Evolutionary conservation across 2,329 filamentous ascomycete species (phyloP).

Genomic region (Phoma sp.): DNA sequence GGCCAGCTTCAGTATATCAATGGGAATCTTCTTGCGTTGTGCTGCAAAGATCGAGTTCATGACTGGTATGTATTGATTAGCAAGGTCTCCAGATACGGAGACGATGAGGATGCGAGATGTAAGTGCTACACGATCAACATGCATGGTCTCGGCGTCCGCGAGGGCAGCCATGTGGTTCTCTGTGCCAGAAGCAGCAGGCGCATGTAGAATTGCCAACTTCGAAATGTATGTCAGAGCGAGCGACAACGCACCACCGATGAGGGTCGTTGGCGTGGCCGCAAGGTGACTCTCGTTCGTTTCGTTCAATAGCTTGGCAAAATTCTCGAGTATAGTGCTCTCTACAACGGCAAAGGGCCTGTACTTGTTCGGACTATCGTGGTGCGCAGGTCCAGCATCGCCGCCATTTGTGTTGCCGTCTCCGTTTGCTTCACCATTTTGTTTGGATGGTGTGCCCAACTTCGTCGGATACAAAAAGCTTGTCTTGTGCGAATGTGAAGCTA

Average conservation of each 20-base stretch:
- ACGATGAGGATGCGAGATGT: slow-evolving; percentile 87
- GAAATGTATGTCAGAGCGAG: slow-evolving; percentile 90
- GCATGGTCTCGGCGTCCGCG: slow-evolving; percentile 46
- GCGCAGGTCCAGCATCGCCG: slow-evolving; percentile 26
- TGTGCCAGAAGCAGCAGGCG: slow-evolving; percentile 48
- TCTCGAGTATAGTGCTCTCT: slow-evolving; percentile 77
- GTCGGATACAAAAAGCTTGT: slow-evolving; percentile 89
- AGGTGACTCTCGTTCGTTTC: slow-evolving; percentile 69
- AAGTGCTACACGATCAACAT: slow-evolving; percentile 56
- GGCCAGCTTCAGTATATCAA: slow-evolving; percentile 87
- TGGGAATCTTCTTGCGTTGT: slow-evolving; percentile 82
- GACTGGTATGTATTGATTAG: slow-evolving; percentile 92
- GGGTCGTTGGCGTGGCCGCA: slow-evolving; percentile 73
- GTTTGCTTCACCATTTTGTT: slow-evolving; percentile 28
- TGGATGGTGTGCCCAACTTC: slow-evolving; percentile 36
- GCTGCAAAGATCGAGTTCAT: slow-evolving; percentile 99
- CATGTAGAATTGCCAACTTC: slow-evolving; percentile 68
- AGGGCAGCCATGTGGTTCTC: slow-evolving; percentile 54
- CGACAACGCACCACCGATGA: slow-evolving; percentile 89
- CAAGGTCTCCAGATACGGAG: slow-evolving; percentile 85
- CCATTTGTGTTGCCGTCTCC: slow-evolving; percentile 38
- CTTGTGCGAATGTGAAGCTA: slow-evolving; percentile 86
- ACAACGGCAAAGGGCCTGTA: slow-evolving; percentile 90
- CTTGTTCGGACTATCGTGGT: slow-evolving; percentile 72
- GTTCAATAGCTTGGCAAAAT: slow-evolving; percentile 74